Conservation (phyloP, 345 rosid genomes). For the Syzygium aqueum region DNA sequence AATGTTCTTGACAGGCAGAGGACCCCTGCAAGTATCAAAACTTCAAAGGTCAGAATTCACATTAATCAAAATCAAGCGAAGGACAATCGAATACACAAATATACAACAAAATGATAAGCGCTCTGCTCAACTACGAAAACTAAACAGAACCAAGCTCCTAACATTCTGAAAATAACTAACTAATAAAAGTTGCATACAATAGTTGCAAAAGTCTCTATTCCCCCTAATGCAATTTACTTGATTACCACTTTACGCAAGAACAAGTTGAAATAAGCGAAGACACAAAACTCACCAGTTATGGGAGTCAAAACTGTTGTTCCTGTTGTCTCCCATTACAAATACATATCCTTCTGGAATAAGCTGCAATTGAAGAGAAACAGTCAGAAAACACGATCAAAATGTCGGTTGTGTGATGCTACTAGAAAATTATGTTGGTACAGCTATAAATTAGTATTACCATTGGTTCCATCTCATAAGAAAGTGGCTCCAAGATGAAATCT, state of each 20-base stretch:
- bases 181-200: neutral
- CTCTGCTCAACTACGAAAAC: neutral
- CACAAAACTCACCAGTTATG: constrained; percentile 59
- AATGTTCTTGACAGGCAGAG: constrained; percentile 57
- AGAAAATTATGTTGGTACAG: neutral
- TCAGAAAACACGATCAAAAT: neutral
- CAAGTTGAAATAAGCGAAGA: neutral
- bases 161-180: neutral
- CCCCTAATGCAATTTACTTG: neutral
- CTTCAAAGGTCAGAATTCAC: neutral
- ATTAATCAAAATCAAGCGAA: neutral
- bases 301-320: constrained; percentile 87
- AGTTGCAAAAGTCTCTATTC: neutral
- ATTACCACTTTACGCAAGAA: neutral
- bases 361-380: constrained; percentile 25
- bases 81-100: neutral
- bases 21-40: constrained; percentile 55
- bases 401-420: neutral
- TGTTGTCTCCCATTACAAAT: constrained; percentile 92
- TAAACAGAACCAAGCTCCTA: neutral
- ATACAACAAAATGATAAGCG: neutral
- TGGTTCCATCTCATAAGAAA: constrained; percentile 59
- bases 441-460: constrained; percentile 24
- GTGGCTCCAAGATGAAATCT: constrained; percentile 67
- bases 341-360: constrained; percentile 75